Evolutionary conservation across 2,329 filamentous ascomycete species (phyloP).

Genomic region (Cytospora mali): DNA sequence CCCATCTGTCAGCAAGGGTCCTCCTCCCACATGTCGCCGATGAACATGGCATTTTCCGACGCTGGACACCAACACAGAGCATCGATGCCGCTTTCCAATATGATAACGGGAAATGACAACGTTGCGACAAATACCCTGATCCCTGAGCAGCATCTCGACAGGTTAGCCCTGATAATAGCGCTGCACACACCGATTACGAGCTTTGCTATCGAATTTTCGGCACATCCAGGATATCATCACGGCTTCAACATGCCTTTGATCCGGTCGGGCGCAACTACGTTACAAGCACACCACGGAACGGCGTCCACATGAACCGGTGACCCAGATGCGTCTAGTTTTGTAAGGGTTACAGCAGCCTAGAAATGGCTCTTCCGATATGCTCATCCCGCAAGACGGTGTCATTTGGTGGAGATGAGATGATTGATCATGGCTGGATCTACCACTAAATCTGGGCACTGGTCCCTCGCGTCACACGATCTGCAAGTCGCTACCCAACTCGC

Average conservation of each 20-base stretch:
- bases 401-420: constrained; percentile 17
- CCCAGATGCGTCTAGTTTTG: not conserved
- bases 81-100: not conserved
- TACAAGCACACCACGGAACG: not conserved
- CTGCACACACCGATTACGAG: not conserved
- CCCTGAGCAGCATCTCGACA: not conserved
- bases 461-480: constrained; percentile 11
- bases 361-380: constrained; percentile 7
- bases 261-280: too few relatives aligned
- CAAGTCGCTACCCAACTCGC: constrained; percentile 11
- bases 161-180: not conserved
- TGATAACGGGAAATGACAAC: constrained; percentile 15
- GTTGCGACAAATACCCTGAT: constrained; percentile 6
- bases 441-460: constrained; percentile 15
- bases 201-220: not conserved
- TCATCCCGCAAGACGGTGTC: constrained; percentile 3
- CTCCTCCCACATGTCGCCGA: not conserved
- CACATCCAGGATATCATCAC: constrained; percentile 1
- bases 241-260: not conserved
- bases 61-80: constrained; percentile 16
- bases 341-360: constrained; percentile 7
- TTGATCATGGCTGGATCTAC: constrained; percentile 18
- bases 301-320: not conserved
- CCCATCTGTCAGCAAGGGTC: constrained; percentile 8
- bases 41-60: constrained; percentile 2